Evolutionary conservation across 2,329 filamentous ascomycete genomes (phyloP).

Genomic region (Leptodontidium sp.): DNA sequence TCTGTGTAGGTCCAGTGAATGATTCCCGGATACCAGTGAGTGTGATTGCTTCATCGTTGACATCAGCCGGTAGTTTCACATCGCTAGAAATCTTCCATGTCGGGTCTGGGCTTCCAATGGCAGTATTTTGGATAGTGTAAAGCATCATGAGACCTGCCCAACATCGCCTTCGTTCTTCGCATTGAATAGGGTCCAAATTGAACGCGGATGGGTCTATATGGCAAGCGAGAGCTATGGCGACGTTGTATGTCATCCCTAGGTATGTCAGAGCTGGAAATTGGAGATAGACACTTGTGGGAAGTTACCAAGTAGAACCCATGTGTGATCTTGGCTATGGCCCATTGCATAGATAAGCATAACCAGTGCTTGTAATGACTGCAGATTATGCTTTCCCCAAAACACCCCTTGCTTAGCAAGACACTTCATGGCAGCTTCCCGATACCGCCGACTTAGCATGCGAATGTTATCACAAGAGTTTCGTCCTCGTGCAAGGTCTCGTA

Average conservation of each 20-base stretch:
- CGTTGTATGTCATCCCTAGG: constrained; percentile 29
- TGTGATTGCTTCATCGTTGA: constrained; percentile 25
- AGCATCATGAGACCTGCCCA: constrained; percentile 34
- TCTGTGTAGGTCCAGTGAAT: constrained; percentile 25
- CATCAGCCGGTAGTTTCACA: constrained; percentile 27
- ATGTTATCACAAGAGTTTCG: constrained; percentile 25
- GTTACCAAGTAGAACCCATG: constrained; percentile 31
- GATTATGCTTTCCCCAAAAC: constrained; percentile 30
- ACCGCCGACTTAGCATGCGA: constrained; percentile 21
- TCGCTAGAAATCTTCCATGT: constrained; percentile 11
- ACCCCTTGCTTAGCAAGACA: constrained; percentile 30
- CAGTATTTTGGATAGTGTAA: constrained; percentile 31
- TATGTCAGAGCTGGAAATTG: neutral
- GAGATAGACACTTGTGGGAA: no score
- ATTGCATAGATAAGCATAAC: constrained; percentile 32
- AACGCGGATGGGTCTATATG: constrained; percentile 29
- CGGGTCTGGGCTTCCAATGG: constrained; percentile 26
- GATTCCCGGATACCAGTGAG: constrained; percentile 4
- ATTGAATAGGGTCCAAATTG: constrained; percentile 28
- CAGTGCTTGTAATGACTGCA: constrained; percentile 31
- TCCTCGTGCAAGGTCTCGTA: constrained; percentile 27
- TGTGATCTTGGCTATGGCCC: constrained; percentile 30
- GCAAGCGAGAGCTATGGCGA: constrained; percentile 29
- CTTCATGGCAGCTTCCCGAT: constrained; percentile 32
- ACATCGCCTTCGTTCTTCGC: constrained; percentile 30